These are phyloP conservation scores for Verticillium klebahnii DNA, from an alignment of 2,329 filamentous ascomycete species.

Conservation along the genomic window DNA sequence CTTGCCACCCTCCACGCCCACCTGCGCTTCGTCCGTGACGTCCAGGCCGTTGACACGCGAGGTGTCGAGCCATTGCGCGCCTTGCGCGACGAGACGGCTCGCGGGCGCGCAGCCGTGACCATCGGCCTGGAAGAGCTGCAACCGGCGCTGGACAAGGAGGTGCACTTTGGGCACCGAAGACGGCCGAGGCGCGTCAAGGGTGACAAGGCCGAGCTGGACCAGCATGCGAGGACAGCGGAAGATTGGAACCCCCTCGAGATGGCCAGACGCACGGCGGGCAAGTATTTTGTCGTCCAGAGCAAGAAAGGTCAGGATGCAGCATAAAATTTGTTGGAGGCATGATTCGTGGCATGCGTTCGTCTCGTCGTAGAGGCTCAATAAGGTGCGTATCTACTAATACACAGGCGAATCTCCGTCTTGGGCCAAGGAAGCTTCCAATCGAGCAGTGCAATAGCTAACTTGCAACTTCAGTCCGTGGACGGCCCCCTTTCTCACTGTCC, in stretches of 20 bases:
- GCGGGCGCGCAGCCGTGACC: slow-evolving; percentile 49
- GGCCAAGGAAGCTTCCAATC: background rate
- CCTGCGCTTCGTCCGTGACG: slow-evolving; percentile 82
- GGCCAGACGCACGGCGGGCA: slow-evolving; percentile 62
- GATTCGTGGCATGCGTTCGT: slow-evolving; percentile 5
- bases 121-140: slow-evolving; percentile 54
- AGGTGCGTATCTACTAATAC: background rate
- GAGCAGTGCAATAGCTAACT: background rate
- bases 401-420: background rate
- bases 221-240: slow-evolving; percentile 38
- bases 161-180: slow-evolving; percentile 50
- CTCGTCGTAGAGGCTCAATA: background rate
- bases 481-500: no score
- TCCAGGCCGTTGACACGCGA: slow-evolving; percentile 73
- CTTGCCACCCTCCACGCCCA: slow-evolving; percentile 73
- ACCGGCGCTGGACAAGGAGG: slow-evolving; percentile 55
- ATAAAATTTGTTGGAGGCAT: slow-evolving; percentile 4
- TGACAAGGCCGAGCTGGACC: slow-evolving; percentile 15
- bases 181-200: slow-evolving; percentile 34
- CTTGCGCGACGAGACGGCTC: slow-evolving; percentile 73
- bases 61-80: slow-evolving; percentile 69
- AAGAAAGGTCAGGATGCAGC: slow-evolving; percentile 23
- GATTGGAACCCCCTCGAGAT: slow-evolving; percentile 67
- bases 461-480: background rate
- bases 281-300: slow-evolving; percentile 74